These are phyloP conservation scores for Mortierella antarctica DNA, from an alignment of 192 early-diverging fungal species.

Conservation along the genomic window DNA sequence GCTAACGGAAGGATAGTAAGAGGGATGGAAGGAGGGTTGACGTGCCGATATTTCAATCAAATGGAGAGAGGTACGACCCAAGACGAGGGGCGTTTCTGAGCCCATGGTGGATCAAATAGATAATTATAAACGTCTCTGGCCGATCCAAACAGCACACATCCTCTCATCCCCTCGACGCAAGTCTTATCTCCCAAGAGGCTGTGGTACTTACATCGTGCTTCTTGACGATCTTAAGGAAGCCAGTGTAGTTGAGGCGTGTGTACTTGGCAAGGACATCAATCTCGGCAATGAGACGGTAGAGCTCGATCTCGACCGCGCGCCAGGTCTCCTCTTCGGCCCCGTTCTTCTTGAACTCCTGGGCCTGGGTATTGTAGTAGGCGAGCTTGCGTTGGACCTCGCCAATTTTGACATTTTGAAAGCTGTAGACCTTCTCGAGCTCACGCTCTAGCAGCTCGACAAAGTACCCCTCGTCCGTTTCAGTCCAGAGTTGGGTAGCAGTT, in stretches of 20 bases:
- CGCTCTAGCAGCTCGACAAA: slow-evolving; percentile 91
- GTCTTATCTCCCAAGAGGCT: no score
- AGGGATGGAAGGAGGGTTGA: neutral
- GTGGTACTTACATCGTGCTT: slow-evolving; percentile 84
- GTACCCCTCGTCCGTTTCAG: slow-evolving; percentile 87
- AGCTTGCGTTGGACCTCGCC: slow-evolving; percentile 33
- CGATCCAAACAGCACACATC: no score
- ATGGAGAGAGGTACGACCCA: neutral
- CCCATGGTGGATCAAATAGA: neutral
- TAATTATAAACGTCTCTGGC: slow-evolving; percentile 5
- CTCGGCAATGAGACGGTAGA: slow-evolving; percentile 80
- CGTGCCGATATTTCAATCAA: neutral
- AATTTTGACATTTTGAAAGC: slow-evolving; percentile 37
- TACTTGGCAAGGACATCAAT: slow-evolving; percentile 82
- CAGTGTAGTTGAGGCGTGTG: slow-evolving; percentile 86
- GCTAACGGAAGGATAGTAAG: no score
- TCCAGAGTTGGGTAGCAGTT: slow-evolving; percentile 73
- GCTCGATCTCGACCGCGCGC: slow-evolving; percentile 74
- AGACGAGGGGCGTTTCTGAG: no score
- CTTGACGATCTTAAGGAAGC: slow-evolving; percentile 94
- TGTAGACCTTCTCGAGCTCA: slow-evolving; percentile 87
- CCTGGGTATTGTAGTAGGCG: slow-evolving; percentile 54
- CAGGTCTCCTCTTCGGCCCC: slow-evolving; percentile 80
- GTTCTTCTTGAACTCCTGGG: slow-evolving; percentile 78
- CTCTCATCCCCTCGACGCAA: no score